Base-by-base conservation (phyloP, 2,329 filamentous ascomycete genomes). In the Fusarium haematococcum region DNA sequence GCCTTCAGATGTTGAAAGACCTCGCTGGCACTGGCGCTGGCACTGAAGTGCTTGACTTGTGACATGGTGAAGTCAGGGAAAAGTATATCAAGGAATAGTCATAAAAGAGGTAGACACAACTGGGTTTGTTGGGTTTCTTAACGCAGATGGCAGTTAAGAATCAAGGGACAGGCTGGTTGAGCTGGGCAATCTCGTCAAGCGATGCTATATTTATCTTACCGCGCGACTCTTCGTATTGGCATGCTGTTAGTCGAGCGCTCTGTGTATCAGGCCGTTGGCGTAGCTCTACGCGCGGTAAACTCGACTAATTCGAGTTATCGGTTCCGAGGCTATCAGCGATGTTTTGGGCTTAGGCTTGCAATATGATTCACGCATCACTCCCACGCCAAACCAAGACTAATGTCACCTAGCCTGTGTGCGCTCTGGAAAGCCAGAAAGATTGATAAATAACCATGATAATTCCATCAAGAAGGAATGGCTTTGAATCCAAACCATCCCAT, bases 1-100 rank as follows among this genome's bases (percentile, higher is more conserved):
- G 54, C 63, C 32, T 59, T 65, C 11, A 65, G 52, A 37, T 33
- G 16, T 16, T 65, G 52, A 30, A 59, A 32, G 16, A 65, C 30
- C 13, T 27, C 54, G 10, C 27, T 30, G 39, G 63, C 27, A 8
- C 18, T 18, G n/a, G 63, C 54, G 9, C 13, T 48, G 16, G 63
- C 54, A 25, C 25, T n/a, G 18, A 65, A 65, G 32, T 45, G 48
- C 48, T 64, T 64, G n/a, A 64, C 61, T 57, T 16, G 52, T 9
- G 61, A 16, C 61, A 64, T 64, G 4, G 20, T 48, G 8, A 16
- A 32, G 52, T 6, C 6, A 20, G n/a, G 10, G 13, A 57, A 18
- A 35, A 16, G 52, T 23, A 35, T 7, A 13, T 14, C 7, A 57
- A 35, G n/a, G 30, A 33, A 25, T 30, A 16, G 14, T 20, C 11